Base-by-base conservation (phyloP, 495 filamentous ascomycete genomes). In the Echria macrotheca region DNA sequence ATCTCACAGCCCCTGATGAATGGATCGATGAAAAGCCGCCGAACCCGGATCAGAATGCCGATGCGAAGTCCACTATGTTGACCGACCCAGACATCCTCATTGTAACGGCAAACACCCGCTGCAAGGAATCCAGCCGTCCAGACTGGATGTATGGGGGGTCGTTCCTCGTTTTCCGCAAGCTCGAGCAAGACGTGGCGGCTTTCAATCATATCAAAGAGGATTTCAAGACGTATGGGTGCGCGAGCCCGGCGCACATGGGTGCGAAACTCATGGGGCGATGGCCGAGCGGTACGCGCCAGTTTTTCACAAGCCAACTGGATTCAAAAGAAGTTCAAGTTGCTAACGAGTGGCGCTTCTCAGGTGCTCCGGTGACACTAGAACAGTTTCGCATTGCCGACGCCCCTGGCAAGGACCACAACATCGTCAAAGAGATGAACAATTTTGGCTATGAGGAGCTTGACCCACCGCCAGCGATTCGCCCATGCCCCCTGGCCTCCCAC, bases 181-280 rank as follows among this genome's bases (percentile, higher is more conserved):
- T 44, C 23, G 41, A 44, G 25, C 41, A 44, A 15, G 19, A 44
- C 41, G 41, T 44, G 23, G 9, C 26, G n/a, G 41, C 41, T 29
- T 44, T 44, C 25, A n/a, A 44, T 5, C 23, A 26, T 3, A n/a
- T 44, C 8, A 28, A 5, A 12, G 9, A 44, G 41, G 15, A 44
- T 9, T 44, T 18, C 41, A 17, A 26, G 15, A 28, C 12, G 24
- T 44, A 28, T 25, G 12, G 15, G 8, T 29, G 5, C 41, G 11
- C 26, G 18, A 44, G 24, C 22, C 22, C 22, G 14, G 41, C 2
- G 8, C 41, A 44, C 23, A 28, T 44, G 22, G 41, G 22, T 44
- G 41, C 41, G 3, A 44, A 44, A 29, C 41, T 44, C 41, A 44
- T 44, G 41, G 41, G 41, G 9, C 41, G 41, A 12, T 44, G 41